Conservation (phyloP, 2,329 filamentous ascomycete species). For the Beauveria asiatica region DNA sequence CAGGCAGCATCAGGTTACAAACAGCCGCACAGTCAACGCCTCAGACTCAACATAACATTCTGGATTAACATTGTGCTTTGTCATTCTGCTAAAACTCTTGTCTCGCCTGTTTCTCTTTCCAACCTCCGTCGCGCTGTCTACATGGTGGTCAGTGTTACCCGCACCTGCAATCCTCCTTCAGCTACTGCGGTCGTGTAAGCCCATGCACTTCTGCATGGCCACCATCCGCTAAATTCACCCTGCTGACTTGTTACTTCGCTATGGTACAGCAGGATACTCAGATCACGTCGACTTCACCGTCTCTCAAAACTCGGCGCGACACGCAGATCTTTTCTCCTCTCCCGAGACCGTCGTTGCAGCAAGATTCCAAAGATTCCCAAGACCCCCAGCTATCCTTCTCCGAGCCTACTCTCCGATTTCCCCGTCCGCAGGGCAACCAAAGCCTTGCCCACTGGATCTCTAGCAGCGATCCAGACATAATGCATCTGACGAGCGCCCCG, state of each 20-base stretch:
- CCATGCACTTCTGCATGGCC: conserved; percentile 1
- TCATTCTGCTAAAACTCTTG: background rate
- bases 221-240: background rate
- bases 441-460: conserved; percentile 52
- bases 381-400: conserved; percentile 27
- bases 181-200: background rate
- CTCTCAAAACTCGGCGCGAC: conserved; percentile 18
- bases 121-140: conserved; percentile 9
- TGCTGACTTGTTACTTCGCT: conserved; percentile 29
- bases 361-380: conserved; percentile 11
- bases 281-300: conserved; percentile 20
- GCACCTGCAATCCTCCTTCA: conserved; percentile 1
- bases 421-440: conserved; percentile 45
- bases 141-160: conserved; percentile 16
- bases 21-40: background rate
- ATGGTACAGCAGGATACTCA: conserved; percentile 41
- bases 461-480: conserved; percentile 48
- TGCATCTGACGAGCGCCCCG: conserved; percentile 35
- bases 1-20: conserved; percentile 11
- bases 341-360: conserved; percentile 17
- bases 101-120: background rate
- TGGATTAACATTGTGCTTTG: conserved; percentile 1
- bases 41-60: background rate
- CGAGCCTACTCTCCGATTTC: conserved; percentile 46
- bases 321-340: conserved; percentile 19